Evolutionary conservation across 495 filamentous ascomycete species (phyloP).

Genomic region (Rhypophila decipiens): DNA sequence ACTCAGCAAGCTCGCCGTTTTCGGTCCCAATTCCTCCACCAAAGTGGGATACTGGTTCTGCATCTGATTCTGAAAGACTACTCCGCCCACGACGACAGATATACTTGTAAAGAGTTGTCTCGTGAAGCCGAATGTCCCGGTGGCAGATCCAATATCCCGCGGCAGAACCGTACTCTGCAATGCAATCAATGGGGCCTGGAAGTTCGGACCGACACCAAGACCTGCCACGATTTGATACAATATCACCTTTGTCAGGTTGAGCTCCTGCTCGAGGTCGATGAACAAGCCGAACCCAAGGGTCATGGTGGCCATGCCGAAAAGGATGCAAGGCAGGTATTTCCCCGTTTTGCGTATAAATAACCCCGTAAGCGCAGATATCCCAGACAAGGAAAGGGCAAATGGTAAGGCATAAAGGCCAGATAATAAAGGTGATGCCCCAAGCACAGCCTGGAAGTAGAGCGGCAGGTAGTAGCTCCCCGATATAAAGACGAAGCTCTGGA

Average conservation of each 20-base stretch:
- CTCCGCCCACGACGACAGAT: constrained; percentile 71
- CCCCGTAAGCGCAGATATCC: constrained; percentile 58
- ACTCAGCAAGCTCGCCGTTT: constrained; percentile 35
- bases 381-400: constrained; percentile 61
- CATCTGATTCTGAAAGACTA: constrained; percentile 69
- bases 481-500: constrained; percentile 71
- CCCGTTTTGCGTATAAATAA: constrained; percentile 70
- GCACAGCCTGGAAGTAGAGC: constrained; percentile 71
- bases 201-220: constrained; percentile 59
- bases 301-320: constrained; percentile 50
- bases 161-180: constrained; percentile 65
- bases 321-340: constrained; percentile 47
- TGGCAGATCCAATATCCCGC: constrained; percentile 69
- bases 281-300: constrained; percentile 61
- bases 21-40: constrained; percentile 33
- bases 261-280: constrained; percentile 45
- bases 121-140: constrained; percentile 67
- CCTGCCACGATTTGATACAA: constrained; percentile 60
- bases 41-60: constrained; percentile 35
- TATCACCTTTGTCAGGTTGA: constrained; percentile 55
- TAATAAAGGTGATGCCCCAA: constrained; percentile 63
- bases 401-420: constrained; percentile 78
- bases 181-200: constrained; percentile 73
- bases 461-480: constrained; percentile 68
- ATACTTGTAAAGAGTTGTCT: constrained; percentile 65